Evolutionary conservation across 2,329 filamentous ascomycete genomes (phyloP), one percentile per base, ranked within the genome.

Genomic region (Botrytis elliptica): DNA sequence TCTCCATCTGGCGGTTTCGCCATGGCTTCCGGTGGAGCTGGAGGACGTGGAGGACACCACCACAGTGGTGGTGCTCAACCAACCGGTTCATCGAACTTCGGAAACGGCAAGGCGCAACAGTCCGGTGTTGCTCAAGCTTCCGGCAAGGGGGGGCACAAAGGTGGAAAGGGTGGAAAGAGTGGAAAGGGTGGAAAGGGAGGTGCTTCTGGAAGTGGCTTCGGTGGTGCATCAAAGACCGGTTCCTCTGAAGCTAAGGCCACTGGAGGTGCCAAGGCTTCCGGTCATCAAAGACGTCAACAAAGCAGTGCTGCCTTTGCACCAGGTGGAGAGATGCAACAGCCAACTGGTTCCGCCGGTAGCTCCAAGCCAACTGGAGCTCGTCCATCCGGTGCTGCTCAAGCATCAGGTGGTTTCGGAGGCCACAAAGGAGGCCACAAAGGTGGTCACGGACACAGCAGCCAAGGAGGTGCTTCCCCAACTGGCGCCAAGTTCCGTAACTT

Each of bases 261-360:
- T n/a, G 55, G 68, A 36, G 55, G 52, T 29, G 8, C 29, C 10
- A 71, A 44, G 44, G 2, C n/a, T 16, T 55, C 70, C 20, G 70
- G 70, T 42, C 59, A 55, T 16, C 70, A 65, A 71, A 71, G 60
- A 71, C 70, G 60, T 71, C 44, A 65, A 63, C 29, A 59, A 36
- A 42, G 14, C n/a, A 55, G 40, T 22, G 49, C 67, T 25, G 29
- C n/a, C n/a, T 57, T 33, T 59, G 22, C 20, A 22, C 36, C 36
- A 12, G 36, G 49, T 33, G 67, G 36, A 33, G 67, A 59, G 64
- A 38, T 52, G 18, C 29, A 67, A 20, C 10, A 36, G 10, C 68
- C 68, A 49, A 59, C 68, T 16, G 55, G 68, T 25, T 52, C 25
- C 10, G 49, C 49, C 49, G 49, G 49, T n/a, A 4, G 22, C 49